Percentiles rank a stretch among this genome's conserved stretches.
Conservation (phyloP, 441 rosid genomes). For the Euphorbia celastroides region DNA sequence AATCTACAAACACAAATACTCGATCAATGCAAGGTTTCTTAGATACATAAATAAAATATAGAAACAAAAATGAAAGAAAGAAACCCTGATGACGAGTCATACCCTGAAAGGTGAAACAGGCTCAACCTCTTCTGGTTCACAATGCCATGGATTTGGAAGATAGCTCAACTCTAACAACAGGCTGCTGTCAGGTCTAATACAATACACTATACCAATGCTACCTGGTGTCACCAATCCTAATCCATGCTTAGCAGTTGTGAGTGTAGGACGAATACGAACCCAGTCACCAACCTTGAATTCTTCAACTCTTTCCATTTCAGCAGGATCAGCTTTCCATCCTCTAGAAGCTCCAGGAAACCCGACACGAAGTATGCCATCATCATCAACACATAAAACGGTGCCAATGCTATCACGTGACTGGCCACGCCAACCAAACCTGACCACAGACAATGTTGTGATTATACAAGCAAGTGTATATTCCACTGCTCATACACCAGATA, state of each 20-base stretch:
- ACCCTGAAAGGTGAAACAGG: conserved; percentile 91
- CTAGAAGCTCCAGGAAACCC: conserved; percentile 99
- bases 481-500: background rate
- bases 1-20: conserved; percentile 49
- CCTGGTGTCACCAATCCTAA: conserved; percentile 95
- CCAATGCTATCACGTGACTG: conserved; percentile 95
- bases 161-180: conserved; percentile 85
- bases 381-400: conserved; percentile 96
- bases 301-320: conserved; percentile 99
- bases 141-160: conserved; percentile 91
- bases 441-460: conserved; percentile 12
- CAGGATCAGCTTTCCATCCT: conserved; percentile 99
- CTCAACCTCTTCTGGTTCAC: conserved; percentile 99
- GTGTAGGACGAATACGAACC: conserved; percentile 97
- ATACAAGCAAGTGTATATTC: background rate
- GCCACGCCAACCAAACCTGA: conserved; percentile 97
- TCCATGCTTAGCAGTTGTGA: conserved; percentile 94
- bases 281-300: conserved; percentile 99
- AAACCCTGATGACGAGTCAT: conserved; percentile 20
- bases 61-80: too few species aligned
- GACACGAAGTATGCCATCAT: conserved; percentile 96
- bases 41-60: background rate
- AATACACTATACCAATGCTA: conserved; percentile 92
- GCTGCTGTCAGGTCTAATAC: conserved; percentile 97
- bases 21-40: background rate